Evolutionary conservation across 2,329 filamentous ascomycete species (phyloP), one percentile per base, ranked within the genome.

Genomic region (Ilyonectria robusta): DNA sequence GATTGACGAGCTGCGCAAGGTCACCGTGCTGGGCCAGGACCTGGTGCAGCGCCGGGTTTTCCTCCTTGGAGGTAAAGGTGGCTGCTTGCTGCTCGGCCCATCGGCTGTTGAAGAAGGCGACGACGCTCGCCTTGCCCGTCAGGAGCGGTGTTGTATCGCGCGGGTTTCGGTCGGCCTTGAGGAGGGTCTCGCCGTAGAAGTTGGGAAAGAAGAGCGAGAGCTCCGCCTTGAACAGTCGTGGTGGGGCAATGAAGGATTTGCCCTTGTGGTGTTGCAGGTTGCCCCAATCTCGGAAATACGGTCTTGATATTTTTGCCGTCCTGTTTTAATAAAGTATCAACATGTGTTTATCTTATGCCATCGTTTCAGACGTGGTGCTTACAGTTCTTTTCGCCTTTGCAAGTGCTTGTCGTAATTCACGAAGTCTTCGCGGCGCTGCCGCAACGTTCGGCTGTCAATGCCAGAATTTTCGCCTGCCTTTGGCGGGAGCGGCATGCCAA

Each of bases 281-380:
- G 66, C 89, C 89, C 93, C 94, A 98, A 86, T 99, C 95, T 80
- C 94, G 93, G 84, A 97, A 99, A 82, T 99, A 99, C 2, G 95
- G 95, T 65, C 93, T 93, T 21, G 91, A 85, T 77, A 97, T 91
- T 79, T 94, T 90, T 72, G 89, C 87, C 50, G 93, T 93, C 60
- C 92, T 94, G 26, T 10, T 10, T 31, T 5, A 55, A 21, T 10
- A 23, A 17, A 61, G 26, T 21, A 40, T 75, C 44, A 75, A 61
- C 19, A 11, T 15, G 37, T 53, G 17, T 33, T 21, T 15, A 19
- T 23, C 8, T 13, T 6, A 21, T 33, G 13, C 9, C 3, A 23
- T 2, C 8, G 4, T 11, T 10, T 10, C 4, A 3, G 5, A 13
- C 7, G 11, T 31, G 2, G 19, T 44, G 67, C 85, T 71, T 86